Evolutionary conservation across 306 rosid species (phyloP).

Genomic region (Corylus heterophylla): DNA sequence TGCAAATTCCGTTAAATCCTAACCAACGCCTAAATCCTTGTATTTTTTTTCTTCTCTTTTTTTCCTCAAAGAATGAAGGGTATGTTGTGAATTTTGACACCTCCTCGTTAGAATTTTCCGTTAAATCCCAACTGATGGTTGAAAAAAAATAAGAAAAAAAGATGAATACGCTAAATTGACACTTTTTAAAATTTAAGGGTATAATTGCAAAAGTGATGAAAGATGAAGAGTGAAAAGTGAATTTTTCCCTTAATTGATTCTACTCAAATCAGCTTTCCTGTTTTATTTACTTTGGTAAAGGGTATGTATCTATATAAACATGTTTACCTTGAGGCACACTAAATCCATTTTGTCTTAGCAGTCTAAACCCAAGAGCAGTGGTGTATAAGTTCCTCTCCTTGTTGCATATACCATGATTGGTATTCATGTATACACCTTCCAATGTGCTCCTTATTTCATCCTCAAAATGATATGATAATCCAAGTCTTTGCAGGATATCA

Average conservation of each 20-base stretch:
- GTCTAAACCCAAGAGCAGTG: conserved; percentile 20
- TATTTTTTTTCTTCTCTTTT: no score
- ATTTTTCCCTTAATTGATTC: no score
- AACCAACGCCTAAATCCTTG: no score
- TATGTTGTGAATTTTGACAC: no score
- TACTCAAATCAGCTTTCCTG: neutral
- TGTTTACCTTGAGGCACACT: neutral
- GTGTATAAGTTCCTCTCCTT: conserved; percentile 1
- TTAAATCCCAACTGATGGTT: no score
- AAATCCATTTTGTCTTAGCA: conserved; percentile 14
- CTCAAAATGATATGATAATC: conserved; percentile 18
- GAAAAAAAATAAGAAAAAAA: no score
- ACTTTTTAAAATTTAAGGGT: no score
- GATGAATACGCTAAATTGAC: neutral
- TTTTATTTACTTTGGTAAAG: neutral
- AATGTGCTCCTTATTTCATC: conserved; percentile 9
- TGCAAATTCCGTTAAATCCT: no score
- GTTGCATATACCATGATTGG: neutral
- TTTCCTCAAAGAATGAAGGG: no score
- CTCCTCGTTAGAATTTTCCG: no score
- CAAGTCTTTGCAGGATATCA: conserved; percentile 22
- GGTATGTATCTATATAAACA: neutral
- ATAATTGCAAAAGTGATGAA: no score
- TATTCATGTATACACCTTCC: neutral
- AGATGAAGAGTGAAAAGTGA: no score